These are phyloP conservation scores for Aciculosporium take DNA, from an alignment of 2,329 filamentous ascomycete genomes.

Conservation along the genomic window DNA sequence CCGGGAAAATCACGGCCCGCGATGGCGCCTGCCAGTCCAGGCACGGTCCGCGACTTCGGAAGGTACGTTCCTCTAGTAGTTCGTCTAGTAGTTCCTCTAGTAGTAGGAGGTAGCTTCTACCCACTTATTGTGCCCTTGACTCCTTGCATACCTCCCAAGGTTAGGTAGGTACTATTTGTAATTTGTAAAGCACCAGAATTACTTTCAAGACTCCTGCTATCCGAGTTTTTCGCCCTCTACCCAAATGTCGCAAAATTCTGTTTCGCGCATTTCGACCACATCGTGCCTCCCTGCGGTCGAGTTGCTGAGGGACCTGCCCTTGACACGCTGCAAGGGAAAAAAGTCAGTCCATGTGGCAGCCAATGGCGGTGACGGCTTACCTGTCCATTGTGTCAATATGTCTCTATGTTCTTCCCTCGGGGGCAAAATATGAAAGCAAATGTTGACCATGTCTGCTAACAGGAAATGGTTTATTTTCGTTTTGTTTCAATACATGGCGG, in stretches of 20 bases:
- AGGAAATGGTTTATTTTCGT: not conserved
- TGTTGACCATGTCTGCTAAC: not conserved
- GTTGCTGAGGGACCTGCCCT: not conserved
- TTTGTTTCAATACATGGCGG: too few species aligned
- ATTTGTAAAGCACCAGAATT: too few species aligned
- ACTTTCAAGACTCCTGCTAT: too few species aligned
- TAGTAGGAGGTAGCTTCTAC: too few species aligned
- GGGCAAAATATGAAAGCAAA: not conserved
- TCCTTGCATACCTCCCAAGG: too few species aligned
- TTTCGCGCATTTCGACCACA: not conserved
- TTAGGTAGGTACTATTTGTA: too few species aligned
- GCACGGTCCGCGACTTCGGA: not conserved
- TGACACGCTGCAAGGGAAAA: conserved; percentile 3
- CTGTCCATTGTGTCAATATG: not conserved
- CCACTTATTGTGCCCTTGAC: too few species aligned
- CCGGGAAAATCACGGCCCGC: conserved; percentile 3
- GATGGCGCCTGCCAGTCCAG: not conserved
- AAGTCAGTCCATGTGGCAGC: not conserved
- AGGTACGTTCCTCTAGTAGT: too few species aligned
- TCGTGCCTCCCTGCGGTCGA: not conserved
- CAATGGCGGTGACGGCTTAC: not conserved
- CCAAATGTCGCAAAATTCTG: not conserved
- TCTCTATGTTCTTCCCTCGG: not conserved
- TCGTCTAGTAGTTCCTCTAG: too few species aligned
- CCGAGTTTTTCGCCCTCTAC: not conserved